Conservation (phyloP, 257 asterid species). For the Lithospermum erythrorhizon region DNA sequence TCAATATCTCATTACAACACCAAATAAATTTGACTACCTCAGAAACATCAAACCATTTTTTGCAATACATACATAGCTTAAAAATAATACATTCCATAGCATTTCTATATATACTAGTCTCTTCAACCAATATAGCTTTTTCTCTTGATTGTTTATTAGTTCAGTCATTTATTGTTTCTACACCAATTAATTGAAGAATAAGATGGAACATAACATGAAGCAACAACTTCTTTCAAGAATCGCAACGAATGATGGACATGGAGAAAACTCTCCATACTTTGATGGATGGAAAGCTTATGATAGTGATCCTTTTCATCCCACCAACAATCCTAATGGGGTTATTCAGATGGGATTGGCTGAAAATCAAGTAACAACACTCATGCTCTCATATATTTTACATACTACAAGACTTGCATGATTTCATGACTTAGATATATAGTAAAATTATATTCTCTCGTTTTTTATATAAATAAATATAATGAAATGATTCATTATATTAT, state of each 20-base stretch:
- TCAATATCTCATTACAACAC: background rate
- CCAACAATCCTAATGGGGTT: constrained; percentile 14
- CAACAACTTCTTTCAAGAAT: constrained; percentile 23
- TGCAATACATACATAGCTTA: background rate
- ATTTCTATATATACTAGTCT: too few species aligned
- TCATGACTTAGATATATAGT: too few species aligned
- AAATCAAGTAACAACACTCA: constrained; percentile 17
- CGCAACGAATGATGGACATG: constrained; percentile 30
- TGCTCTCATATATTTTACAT: background rate
- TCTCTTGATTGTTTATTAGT: background rate
- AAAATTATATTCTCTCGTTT: too few species aligned
- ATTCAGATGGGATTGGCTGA: constrained; percentile 30
- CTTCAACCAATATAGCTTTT: background rate
- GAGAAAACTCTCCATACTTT: constrained; percentile 29
- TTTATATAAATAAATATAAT: too few species aligned
- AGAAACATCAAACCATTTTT: too few species aligned
- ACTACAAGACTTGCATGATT: too few species aligned
- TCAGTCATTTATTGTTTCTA: background rate
- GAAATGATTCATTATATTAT: too few species aligned
- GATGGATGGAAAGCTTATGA: constrained; percentile 45
- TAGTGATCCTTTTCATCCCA: constrained; percentile 22
- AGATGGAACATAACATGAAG: constrained; percentile 9
- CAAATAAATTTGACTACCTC: too few species aligned
- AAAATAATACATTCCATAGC: background rate
- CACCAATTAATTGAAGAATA: background rate